These are phyloP conservation scores for Metschnikowia hibisci DNA, from an alignment of 805 yeast genomes.

Conservation along the genomic window DNA sequence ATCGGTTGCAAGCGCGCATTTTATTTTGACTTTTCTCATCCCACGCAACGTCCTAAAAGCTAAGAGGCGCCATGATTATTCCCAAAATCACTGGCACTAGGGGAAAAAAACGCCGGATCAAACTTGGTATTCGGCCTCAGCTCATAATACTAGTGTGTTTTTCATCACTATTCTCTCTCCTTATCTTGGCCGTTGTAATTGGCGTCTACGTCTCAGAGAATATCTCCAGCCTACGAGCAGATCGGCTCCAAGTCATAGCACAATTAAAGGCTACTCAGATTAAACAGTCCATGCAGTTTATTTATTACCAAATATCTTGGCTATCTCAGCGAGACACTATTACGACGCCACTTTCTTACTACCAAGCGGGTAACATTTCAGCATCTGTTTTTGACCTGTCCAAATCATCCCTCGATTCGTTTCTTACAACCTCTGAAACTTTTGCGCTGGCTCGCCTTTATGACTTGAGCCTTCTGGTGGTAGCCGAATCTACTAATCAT, in stretches of 20 bases:
- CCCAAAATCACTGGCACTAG: background rate
- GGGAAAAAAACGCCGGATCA: conserved; percentile 21
- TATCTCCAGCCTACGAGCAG: conserved; percentile 59
- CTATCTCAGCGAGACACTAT: conserved; percentile 59
- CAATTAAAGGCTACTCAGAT: conserved; percentile 79
- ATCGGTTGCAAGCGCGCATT: conserved; percentile 3
- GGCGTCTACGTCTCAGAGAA: conserved; percentile 67
- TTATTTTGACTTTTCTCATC: conserved; percentile 1
- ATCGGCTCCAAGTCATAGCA: conserved; percentile 71
- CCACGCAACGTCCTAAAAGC: background rate
- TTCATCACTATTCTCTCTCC: conserved; percentile 65
- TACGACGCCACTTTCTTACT: conserved; percentile 55
- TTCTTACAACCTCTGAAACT: conserved; percentile 58
- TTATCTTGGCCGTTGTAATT: conserved; percentile 69
- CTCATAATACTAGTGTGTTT: conserved; percentile 65
- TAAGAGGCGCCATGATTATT: conserved; percentile 1
- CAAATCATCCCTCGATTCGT: conserved; percentile 47
- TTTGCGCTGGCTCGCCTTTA: conserved; percentile 65
- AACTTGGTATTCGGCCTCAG: conserved; percentile 71
- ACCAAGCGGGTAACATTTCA: conserved; percentile 71
- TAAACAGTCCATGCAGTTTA: conserved; percentile 57
- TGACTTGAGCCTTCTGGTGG: conserved; percentile 50
- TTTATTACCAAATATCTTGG: conserved; percentile 67
- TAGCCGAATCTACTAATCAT: conserved; percentile 36
- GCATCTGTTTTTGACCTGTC: conserved; percentile 42